Percentiles rank a stretch among this genome's conserved stretches.
phyloP scores from a whole-genome alignment of 192 early-diverging fungal species.

The Podila horticola region DNA sequence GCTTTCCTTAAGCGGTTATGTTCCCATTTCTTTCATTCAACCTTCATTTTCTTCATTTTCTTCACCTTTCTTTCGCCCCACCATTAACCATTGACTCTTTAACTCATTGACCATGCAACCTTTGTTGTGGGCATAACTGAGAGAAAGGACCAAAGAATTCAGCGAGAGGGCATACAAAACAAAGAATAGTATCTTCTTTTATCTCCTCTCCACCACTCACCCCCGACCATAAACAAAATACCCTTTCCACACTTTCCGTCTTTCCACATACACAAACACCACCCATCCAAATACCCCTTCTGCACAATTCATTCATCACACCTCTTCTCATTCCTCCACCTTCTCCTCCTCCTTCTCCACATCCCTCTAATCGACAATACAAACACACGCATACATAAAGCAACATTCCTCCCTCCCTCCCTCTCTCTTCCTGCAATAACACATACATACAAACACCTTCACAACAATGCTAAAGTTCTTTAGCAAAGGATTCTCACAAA shows the following conservation, averaged over 20 bases:
- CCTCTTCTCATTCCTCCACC: background rate
- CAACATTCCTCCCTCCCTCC: background rate
- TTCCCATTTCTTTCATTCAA: background rate
- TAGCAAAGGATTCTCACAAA: constrained; percentile 36
- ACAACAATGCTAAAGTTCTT: constrained; percentile 46
- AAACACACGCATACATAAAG: background rate
- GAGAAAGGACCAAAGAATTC: too few species aligned
- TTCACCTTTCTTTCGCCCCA: background rate
- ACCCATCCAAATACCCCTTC: background rate
- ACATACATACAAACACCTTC: background rate
- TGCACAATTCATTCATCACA: background rate
- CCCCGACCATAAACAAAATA: background rate
- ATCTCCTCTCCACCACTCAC: background rate
- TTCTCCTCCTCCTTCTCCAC: background rate
- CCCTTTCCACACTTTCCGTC: too few species aligned
- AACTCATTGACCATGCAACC: too few species aligned
- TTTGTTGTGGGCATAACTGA: too few species aligned
- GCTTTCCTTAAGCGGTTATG: background rate
- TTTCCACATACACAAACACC: background rate
- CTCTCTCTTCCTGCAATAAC: background rate
- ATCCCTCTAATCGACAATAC: background rate
- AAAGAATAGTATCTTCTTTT: background rate
- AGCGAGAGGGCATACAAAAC: too few species aligned
- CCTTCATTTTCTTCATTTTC: background rate
- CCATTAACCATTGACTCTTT: too few species aligned